Evolutionary conservation across 805 yeast genomes (phyloP), one percentile per base, ranked within the genome.

Genomic region (Sugiyamaella valdiviana): DNA sequence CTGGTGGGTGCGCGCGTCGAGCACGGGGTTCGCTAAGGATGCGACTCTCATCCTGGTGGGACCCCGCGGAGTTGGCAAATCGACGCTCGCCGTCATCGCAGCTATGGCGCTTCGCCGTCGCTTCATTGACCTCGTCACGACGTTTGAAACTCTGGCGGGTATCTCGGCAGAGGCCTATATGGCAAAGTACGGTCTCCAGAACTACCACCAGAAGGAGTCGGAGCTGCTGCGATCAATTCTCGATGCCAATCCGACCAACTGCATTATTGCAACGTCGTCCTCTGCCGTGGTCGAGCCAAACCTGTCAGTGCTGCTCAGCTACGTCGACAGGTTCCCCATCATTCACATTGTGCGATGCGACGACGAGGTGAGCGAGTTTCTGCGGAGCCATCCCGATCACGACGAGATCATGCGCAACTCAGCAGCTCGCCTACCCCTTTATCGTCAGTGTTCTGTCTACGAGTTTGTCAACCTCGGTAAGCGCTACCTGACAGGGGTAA

Each of bases 11-110:
- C 20, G 32, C 5, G 32, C 9, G 10, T 12, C 32, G 10, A 20
- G 16, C 5, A 29, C 41, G 20, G n/a, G 14, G 20, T 44, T 44
- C 15, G 21, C 19, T 20, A 9, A 20, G 10, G 35, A 47, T 42
- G 50, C 51, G 9, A 44, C 51, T 2, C 17, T 48, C 19, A 20
- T 48, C 23, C 40, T 48, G 2, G 39, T 48, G 5, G 51, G 51
- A 7, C n/a, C 36, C 24, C 44, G 51, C 3, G 48, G 51, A 2
- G 36, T 32, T 17, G 51, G 51, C 35, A 48, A 48, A 20, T 48
- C 51, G 39, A 36, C 51, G 15, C 47, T 48, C 40, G 51, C 51
- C 15, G 48, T 48, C 10, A 19, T 48, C 9, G 23, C 51, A 4
- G 51, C 51, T 26, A 48, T 48, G 48, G 51, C 51, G 19, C 26